Evolutionary conservation across 2,329 filamentous ascomycete genomes (phyloP).

Genomic region (Colletotrichum truncatum): DNA sequence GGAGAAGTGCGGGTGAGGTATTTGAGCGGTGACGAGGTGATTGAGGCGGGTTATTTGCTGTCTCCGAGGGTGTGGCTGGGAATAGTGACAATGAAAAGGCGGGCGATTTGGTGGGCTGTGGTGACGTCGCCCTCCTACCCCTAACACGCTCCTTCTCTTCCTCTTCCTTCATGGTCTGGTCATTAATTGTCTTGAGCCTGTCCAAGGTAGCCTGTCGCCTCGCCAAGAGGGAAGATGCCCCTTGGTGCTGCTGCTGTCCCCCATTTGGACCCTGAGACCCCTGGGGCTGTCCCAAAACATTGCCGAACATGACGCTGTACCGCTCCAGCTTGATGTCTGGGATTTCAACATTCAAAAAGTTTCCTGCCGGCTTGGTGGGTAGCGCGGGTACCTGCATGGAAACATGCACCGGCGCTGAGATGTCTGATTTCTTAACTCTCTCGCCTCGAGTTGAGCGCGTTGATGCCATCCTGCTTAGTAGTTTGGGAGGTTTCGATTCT

Average conservation of each 20-base stretch:
- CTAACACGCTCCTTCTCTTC: constrained; percentile 40
- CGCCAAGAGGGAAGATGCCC: constrained; percentile 55
- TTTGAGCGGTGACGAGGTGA: constrained; percentile 60
- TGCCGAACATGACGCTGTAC: constrained; percentile 94
- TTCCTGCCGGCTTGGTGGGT: constrained; percentile 35
- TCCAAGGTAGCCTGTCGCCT: constrained; percentile 68
- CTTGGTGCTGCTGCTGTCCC: constrained; percentile 46
- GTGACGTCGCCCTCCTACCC: constrained; percentile 58
- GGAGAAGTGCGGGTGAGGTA: constrained; percentile 60
- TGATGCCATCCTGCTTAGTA: constrained; percentile 31
- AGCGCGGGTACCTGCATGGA: constrained; percentile 32
- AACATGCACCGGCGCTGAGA: constrained; percentile 38
- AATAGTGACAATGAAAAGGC: constrained; percentile 50
- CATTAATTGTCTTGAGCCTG: constrained; percentile 64
- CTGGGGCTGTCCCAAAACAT: constrained; percentile 65
- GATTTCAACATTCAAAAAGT: constrained; percentile 79
- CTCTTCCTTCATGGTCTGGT: constrained; percentile 49
- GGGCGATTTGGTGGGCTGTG: constrained; percentile 47
- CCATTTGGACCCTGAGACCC: constrained; percentile 29
- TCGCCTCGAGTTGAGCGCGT: constrained; percentile 24
- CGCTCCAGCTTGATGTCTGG: constrained; percentile 84
- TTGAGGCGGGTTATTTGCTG: constrained; percentile 35
- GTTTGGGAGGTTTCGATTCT: constrained; percentile 31
- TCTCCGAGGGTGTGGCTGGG: constrained; percentile 43
- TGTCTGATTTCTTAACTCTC: constrained; percentile 33